A percentile compares a stretch with the other conserved stretches of the same genome.
These are phyloP conservation scores for Podila horticola DNA, from an alignment of 192 early-diverging fungal genomes.

Conservation along the genomic window DNA sequence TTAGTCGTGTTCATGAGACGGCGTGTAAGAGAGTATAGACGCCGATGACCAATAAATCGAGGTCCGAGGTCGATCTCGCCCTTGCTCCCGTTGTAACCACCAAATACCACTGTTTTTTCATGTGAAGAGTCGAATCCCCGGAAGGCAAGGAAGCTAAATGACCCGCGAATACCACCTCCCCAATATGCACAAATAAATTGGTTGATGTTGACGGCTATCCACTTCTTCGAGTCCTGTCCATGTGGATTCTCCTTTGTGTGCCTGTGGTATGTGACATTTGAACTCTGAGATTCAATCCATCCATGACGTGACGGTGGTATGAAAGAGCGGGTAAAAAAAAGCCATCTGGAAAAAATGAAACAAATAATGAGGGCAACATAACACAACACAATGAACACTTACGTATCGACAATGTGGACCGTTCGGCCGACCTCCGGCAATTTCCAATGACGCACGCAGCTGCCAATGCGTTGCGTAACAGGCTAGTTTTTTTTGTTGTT, in stretches of 20 bases:
- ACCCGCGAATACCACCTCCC: no score
- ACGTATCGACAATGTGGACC: constrained; percentile 53
- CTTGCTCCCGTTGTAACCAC: no score
- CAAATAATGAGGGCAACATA: not conserved
- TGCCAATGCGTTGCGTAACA: constrained; percentile 50
- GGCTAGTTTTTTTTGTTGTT: constrained; percentile 10
- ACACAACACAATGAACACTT: constrained; percentile 2
- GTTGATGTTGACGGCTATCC: no score
- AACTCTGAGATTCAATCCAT: constrained; percentile 1
- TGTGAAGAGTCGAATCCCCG: no score
- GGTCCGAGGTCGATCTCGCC: no score
- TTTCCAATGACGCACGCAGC: constrained; percentile 49
- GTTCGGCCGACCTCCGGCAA: constrained; percentile 46
- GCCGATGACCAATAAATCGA: no score
- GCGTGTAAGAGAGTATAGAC: no score
- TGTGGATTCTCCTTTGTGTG: not conserved
- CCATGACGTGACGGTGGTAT: not conserved
- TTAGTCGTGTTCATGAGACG: no score
- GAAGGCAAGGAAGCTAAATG: no score
- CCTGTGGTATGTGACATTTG: not conserved
- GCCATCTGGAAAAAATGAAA: not conserved
- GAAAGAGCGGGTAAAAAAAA: not conserved
- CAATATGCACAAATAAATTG: no score
- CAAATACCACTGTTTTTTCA: no score
- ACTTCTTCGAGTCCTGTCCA: no score